A percentile compares a stretch with the other conserved stretches of the same genome.
phyloP scores from a whole-genome alignment of 2,329 filamentous ascomycete genomes.

The Rachicladosporium sp. region DNA sequence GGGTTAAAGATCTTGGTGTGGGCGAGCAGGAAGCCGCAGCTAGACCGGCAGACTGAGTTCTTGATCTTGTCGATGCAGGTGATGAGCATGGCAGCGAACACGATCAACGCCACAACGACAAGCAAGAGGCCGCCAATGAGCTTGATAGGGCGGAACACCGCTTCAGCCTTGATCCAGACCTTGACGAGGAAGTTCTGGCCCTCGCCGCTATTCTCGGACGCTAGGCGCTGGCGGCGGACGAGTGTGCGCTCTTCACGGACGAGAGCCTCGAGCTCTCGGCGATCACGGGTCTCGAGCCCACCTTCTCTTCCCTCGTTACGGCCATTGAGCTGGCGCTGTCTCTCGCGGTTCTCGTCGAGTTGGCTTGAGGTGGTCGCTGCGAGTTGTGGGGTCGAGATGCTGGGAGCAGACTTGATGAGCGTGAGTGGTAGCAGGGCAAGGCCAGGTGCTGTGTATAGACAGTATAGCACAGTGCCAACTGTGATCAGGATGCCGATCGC shows the following conservation, averaged over 20 bases:
- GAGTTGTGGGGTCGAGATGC: slow-evolving; percentile 69
- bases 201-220: slow-evolving; percentile 68
- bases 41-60: slow-evolving; percentile 82
- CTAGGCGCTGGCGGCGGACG: slow-evolving; percentile 75
- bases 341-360: slow-evolving; percentile 77
- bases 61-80: slow-evolving; percentile 93
- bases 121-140: slow-evolving; percentile 72
- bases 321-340: slow-evolving; percentile 80
- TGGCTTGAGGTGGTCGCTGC: slow-evolving; percentile 66
- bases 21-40: slow-evolving; percentile 84
- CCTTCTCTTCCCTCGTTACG: slow-evolving; percentile 65
- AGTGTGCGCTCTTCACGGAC: slow-evolving; percentile 85
- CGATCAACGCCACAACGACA: slow-evolving; percentile 58
- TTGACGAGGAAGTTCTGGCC: slow-evolving; percentile 62
- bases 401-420: slow-evolving; percentile 82
- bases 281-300: slow-evolving; percentile 70
- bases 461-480: slow-evolving; percentile 73
- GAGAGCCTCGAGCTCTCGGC: slow-evolving; percentile 75
- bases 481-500: slow-evolving; percentile 78
- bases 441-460: slow-evolving; percentile 78
- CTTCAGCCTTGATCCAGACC: slow-evolving; percentile 67
- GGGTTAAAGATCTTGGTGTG: slow-evolving; percentile 89
- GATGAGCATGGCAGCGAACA: slow-evolving; percentile 88
- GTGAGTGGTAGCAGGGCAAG: slow-evolving; percentile 80
- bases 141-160: slow-evolving; percentile 77